phyloP scores from a whole-genome alignment of 1,284 basidiomycete species.

The Cryptococcus hybrid region DNA sequence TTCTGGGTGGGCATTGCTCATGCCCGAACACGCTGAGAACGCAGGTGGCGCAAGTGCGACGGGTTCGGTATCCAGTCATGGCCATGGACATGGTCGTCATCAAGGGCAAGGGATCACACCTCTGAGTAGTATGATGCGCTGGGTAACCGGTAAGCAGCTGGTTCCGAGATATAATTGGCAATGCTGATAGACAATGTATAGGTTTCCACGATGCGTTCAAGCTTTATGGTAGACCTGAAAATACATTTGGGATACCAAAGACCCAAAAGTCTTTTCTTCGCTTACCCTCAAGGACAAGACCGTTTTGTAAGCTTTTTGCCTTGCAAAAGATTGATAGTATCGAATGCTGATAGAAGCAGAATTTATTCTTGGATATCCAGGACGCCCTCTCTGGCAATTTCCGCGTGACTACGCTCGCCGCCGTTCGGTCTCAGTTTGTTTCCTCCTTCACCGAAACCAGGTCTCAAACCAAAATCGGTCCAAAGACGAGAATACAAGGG shows the following conservation, averaged over 20 bases:
- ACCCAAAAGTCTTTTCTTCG: constrained; percentile 55
- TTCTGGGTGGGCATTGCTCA: constrained; percentile 81
- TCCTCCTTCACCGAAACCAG: constrained; percentile 60
- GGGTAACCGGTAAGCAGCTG: constrained; percentile 60
- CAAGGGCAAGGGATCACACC: constrained; percentile 18
- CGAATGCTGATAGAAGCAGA: constrained; percentile 49
- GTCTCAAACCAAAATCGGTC: not conserved
- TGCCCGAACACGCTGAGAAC: constrained; percentile 68
- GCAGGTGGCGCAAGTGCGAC: constrained; percentile 15
- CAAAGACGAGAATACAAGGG: constrained; percentile 4
- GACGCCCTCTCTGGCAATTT: constrained; percentile 74
- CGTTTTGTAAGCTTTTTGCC: constrained; percentile 27
- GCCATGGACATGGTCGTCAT: constrained; percentile 1
- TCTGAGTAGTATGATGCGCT: constrained; percentile 83
- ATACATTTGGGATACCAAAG: constrained; percentile 84
- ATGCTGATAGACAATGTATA: not conserved
- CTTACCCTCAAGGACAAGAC: constrained; percentile 41
- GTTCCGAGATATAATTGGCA: constrained; percentile 55
- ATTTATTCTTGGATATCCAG: constrained; percentile 86
- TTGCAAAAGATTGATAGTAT: not conserved
- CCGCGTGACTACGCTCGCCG: constrained; percentile 70
- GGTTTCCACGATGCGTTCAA: constrained; percentile 78
- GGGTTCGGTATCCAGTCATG: not conserved
- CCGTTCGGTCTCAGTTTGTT: constrained; percentile 63
- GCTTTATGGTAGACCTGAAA: constrained; percentile 75